Evolutionary conservation across 495 filamentous ascomycete species (phyloP), one percentile per base, ranked within the genome.

Genomic region (Aspergillus cristatus): DNA sequence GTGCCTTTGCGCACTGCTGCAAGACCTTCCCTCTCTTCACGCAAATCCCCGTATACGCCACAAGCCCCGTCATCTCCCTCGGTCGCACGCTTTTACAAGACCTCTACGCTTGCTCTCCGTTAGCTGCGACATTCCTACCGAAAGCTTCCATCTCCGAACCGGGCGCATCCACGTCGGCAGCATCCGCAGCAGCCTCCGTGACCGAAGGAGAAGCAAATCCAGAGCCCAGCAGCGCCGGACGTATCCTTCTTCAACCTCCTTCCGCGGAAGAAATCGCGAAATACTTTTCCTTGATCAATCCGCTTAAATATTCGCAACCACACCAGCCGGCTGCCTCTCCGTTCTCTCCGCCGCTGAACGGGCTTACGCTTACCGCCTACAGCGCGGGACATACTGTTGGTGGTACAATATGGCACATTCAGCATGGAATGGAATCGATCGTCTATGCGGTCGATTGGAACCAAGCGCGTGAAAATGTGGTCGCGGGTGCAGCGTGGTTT

Each of bases 361-460:
- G 87, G n/a, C 78, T 99, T 13, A 94, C 86, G 1, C 84, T 99
- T 37, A 96, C 91, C 6, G 91, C 91, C 2, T 97, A 97, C 63
- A 91, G 88, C 67, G 87, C 91, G 18, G 93, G 91, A 20, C 90
- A 95, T 55, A 94, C 89, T 0, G 75, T 97, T 0, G 91, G 91
- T 48, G 91, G 91, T 41, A 94, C 91, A 17, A 94, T 99, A 61
- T 99, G 91, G 91, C 90, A 97, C 53, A 87, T 99, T 44, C 91
- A 95, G 41, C 88, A 97, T 67, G 88, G 88, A 1, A 73, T 96
- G 55, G 91, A 99, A 54, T 94, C 87, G 1, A 91, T 99, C 26
- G 89, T 97, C 10, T 96, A 99, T 46, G 90, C 93, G 1, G 82
- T 95, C 11, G 90, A 97, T 50, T 99, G 93, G 91, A 96, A 95